Base-by-base conservation (phyloP, 2,329 filamentous ascomycete species). In the Leptographium flavum region DNA sequence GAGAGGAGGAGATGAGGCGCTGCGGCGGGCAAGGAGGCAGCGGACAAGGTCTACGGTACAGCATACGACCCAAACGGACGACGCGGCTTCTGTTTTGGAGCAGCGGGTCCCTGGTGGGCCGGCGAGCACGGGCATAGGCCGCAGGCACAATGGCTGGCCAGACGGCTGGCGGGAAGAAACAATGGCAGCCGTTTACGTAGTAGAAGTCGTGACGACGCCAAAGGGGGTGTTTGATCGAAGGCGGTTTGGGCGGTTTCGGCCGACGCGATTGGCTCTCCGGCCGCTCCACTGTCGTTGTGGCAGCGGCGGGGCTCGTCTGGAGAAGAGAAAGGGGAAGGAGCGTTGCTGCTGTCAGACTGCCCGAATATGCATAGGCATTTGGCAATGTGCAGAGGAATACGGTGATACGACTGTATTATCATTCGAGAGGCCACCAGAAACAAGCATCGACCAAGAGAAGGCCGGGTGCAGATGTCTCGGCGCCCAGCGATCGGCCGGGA, bases 31-130 rank as follows among this genome's bases (percentile, higher is more conserved):
- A n/a, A n/a, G n/a, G n/a, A n/a, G n/a, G n/a, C n/a, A n/a, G n/a
- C n/a, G n/a, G n/a, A n/a, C n/a, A n/a, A n/a, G n/a, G n/a, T n/a
- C n/a, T n/a, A n/a, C n/a, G n/a, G n/a, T n/a, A n/a, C n/a, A n/a
- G n/a, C n/a, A n/a, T n/a, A n/a, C 11, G 23, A 22, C 22, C 17
- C 2, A 3, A 19, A 8, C 21, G 10, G 41, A 17, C 42, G 42
- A 44, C 11, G 42, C 35, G 42, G 35, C 35, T 44, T 19, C 37
- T 44, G 42, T 44, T 44, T 44, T 31, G 42, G 42, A 31, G 25
- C 3, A 35, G 42, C 42, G 42, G 42, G 42, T 14, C 42, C 9
- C 5, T 19, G 23, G 17, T 13, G 17, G 22, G 27, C 27, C 27
- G 27, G 8, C 27, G 8, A 28, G 25, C 27, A 3, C 3, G 13